A percentile compares a stretch with the other conserved stretches of the same genome.
These are phyloP conservation scores for Ligustrum vulgare DNA, from an alignment of 257 asterid genomes.

Conservation along the genomic window DNA sequence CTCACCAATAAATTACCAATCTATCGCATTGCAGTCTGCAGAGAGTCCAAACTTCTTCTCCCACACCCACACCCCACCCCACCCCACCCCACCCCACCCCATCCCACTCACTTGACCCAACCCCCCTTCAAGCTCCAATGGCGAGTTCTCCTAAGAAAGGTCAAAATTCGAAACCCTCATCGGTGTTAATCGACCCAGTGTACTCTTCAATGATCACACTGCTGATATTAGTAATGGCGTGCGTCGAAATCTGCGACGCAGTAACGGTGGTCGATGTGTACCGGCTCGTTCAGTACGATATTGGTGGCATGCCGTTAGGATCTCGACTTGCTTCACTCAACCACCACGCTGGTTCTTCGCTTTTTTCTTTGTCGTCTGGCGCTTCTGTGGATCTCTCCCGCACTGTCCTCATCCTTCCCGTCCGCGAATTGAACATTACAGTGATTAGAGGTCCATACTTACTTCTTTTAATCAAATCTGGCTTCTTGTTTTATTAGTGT, in stretches of 20 bases:
- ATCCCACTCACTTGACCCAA: conserved; percentile 9
- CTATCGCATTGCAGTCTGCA: neutral
- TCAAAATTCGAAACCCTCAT: conserved; percentile 12
- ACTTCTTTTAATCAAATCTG: neutral
- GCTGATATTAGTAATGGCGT: conserved; percentile 56
- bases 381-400: conserved; percentile 73
- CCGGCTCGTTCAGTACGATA: conserved; percentile 93
- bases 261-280: conserved; percentile 83
- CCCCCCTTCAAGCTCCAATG: conserved; percentile 30
- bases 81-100: conserved; percentile 8
- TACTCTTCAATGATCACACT: conserved; percentile 47
- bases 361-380: conserved; percentile 51
- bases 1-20: neutral
- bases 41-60: neutral
- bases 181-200: conserved; percentile 45
- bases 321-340: conserved; percentile 86
- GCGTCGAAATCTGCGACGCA: conserved; percentile 84
- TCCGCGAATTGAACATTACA: conserved; percentile 83
- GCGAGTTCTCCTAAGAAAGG: conserved; percentile 36
- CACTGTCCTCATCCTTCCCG: conserved; percentile 82
- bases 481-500: neutral
- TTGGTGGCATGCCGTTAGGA: conserved; percentile 87
- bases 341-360: conserved; percentile 89
- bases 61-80: conserved; percentile 5
- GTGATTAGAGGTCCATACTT: conserved; percentile 61